Evolutionary conservation across 371 early-diverging fungal genomes (phyloP).

Genomic region (Mucor sp.): DNA sequence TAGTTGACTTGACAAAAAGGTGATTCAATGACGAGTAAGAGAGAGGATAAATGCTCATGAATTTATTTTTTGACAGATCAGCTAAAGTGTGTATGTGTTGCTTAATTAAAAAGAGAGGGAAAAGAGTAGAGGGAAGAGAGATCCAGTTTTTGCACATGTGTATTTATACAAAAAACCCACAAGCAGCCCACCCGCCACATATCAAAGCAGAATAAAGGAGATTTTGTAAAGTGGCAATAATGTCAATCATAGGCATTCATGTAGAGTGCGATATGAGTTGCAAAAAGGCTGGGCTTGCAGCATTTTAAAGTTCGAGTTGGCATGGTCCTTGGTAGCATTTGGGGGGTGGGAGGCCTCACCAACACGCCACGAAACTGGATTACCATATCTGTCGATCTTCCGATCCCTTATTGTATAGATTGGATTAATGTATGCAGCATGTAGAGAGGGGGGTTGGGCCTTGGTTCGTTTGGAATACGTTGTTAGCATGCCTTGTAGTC

Average conservation of each 20-base stretch:
- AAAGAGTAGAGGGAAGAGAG: neutral
- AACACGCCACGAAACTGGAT: constrained; percentile 1
- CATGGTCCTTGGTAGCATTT: neutral
- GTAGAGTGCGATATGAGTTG: too few species aligned
- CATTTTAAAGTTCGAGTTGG: neutral
- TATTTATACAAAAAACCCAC: neutral
- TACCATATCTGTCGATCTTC: constrained; percentile 15
- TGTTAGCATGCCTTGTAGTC: neutral
- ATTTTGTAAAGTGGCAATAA: constrained; percentile 4
- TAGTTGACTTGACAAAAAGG: neutral
- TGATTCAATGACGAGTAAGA: constrained; percentile 7
- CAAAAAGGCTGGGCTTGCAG: constrained; percentile 11
- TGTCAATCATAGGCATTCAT: neutral
- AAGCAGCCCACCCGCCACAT: constrained; percentile 2
- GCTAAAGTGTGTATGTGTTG: neutral
- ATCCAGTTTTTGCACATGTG: neutral
- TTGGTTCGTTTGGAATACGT: neutral
- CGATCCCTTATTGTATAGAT: constrained; percentile 12
- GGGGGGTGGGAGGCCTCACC: neutral
- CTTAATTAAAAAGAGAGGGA: neutral
- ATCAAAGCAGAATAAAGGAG: neutral
- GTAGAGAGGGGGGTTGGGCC: neutral
- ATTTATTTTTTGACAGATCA: constrained; percentile 4
- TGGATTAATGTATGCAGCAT: neutral
- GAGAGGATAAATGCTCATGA: constrained; percentile 2